Percentiles rank a stretch among this genome's conserved stretches.
phyloP scores from a whole-genome alignment of 208 protist genomes.

The Leishmania mexicana region DNA sequence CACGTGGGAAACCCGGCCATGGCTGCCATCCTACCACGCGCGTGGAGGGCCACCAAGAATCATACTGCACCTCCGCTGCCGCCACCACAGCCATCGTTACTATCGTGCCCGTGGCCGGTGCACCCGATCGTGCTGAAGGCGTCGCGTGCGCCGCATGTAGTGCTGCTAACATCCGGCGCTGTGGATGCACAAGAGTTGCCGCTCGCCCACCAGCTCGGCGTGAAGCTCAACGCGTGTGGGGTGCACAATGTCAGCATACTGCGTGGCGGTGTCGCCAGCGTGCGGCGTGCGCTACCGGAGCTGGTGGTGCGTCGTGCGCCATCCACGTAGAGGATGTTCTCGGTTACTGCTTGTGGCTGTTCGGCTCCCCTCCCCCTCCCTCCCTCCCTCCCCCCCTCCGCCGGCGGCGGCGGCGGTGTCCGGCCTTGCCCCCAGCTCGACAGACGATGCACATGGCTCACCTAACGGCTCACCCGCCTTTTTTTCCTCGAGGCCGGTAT shows the following conservation, averaged over 20 bases:
- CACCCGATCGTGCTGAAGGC: conserved; percentile 39
- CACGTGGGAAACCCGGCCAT: conserved; percentile 44
- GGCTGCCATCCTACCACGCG: conserved; percentile 39
- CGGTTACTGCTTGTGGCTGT: background rate
- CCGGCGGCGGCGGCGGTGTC: too few relatives aligned
- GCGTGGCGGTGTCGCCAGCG: conserved; percentile 49
- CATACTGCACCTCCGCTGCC: background rate
- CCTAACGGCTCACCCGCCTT: too few relatives aligned
- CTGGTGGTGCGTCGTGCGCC: conserved; percentile 39
- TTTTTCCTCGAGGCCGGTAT: too few relatives aligned
- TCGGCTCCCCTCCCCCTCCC: too few relatives aligned
- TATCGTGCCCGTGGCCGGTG: conserved; percentile 18
- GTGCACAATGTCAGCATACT: conserved; percentile 70
- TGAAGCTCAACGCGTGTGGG: conserved; percentile 50
- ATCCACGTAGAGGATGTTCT: background rate
- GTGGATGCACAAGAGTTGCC: conserved; percentile 10
- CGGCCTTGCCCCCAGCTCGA: too few relatives aligned
- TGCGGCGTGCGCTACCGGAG: conserved; percentile 42
- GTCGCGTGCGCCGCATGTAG: conserved; percentile 37
- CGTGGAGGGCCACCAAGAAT: background rate
- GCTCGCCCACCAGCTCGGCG: conserved; percentile 44
- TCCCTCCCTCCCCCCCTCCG: background rate
- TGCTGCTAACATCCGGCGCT: conserved; percentile 29
- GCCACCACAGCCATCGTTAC: background rate
- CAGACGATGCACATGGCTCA: too few relatives aligned